Evolutionary conservation across 768 basidiomycete genomes (phyloP), one percentile per base, ranked within the genome.

Genomic region (Gelatoporia subvermispora): DNA sequence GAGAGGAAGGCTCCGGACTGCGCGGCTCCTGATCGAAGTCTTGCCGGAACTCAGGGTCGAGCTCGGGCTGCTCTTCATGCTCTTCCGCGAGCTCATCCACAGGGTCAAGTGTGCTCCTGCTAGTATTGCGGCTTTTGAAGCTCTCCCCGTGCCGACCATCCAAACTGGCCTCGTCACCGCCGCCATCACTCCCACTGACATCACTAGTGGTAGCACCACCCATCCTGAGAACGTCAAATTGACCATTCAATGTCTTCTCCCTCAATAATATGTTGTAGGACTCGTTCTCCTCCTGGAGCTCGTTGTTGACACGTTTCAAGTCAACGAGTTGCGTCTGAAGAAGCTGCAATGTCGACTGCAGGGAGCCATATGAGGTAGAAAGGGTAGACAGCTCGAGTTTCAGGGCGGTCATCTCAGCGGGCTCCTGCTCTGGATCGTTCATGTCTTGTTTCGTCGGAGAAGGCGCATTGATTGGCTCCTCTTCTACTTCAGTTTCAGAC

Each of bases 241-340:
- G 87, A 3, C 95, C 95, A 55, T 77, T 93, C 38, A 98, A 67
- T 0, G 96, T 97, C 71, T 81, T 85, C 69, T 98, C 94, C 52
- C 90, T 76, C 21, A 98, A 70, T 35, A 99, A 76, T 53, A 94
- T 90, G 78, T 95, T 92, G 71, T 93, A 99, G 43, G 89, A 89
- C 68, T 96, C 93, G 65, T 97, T 99, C 58, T 98, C 94, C 66
- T 98, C 93, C 67, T 93, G 91, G 35, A 93, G 66, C 54, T 86
- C 82, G 54, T 84, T 78, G 64, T 96, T 96, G 52, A 93, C 85
- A 47, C 88, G 73, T 68, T 93, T 90, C 45, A 97, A 68, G 60
- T 97, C 94, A 28, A 84, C 73, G 10, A 96, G 74, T 60, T 97
- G 93, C 3, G 81, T 78, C 64, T 90, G 88, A 36, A 94, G 72